These are phyloP conservation scores for Apiosordaria backusii DNA, from an alignment of 495 filamentous ascomycete species.

Conservation along the genomic window DNA sequence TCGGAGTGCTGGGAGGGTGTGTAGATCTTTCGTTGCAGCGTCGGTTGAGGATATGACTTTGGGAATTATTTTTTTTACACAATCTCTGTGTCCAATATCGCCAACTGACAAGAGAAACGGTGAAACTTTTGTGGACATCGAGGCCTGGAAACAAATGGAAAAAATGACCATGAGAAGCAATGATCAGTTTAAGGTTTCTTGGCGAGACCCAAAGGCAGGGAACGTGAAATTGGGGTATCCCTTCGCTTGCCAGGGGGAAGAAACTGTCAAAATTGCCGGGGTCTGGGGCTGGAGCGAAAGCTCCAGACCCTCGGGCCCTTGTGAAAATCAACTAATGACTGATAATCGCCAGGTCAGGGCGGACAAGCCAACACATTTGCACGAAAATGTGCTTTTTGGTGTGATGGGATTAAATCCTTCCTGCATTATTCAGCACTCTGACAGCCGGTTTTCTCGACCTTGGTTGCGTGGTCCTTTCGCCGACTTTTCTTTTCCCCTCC, in stretches of 20 bases:
- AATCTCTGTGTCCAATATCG: background rate
- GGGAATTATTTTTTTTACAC: background rate
- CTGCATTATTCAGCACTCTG: background rate
- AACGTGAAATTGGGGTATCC: background rate
- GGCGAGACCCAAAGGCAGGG: background rate
- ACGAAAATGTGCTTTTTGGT: background rate
- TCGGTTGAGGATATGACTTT: background rate
- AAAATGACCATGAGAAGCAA: background rate
- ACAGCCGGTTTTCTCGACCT: background rate
- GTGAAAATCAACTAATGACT: background rate
- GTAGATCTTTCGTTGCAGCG: background rate
- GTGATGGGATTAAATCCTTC: background rate
- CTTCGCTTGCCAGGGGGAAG: too few species aligned
- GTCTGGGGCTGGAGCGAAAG: background rate
- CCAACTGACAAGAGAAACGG: background rate
- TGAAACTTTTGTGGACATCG: background rate
- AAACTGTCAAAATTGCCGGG: background rate
- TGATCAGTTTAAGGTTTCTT: constrained; percentile 5
- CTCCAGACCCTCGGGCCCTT: background rate
- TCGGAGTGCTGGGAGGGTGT: background rate
- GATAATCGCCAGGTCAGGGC: background rate
- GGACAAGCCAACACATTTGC: background rate
- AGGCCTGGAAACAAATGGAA: background rate
- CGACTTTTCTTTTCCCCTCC: background rate
- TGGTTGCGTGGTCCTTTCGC: background rate